Base-by-base conservation (phyloP, 2,329 filamentous ascomycete genomes). In the Exserohilum turcica region DNA sequence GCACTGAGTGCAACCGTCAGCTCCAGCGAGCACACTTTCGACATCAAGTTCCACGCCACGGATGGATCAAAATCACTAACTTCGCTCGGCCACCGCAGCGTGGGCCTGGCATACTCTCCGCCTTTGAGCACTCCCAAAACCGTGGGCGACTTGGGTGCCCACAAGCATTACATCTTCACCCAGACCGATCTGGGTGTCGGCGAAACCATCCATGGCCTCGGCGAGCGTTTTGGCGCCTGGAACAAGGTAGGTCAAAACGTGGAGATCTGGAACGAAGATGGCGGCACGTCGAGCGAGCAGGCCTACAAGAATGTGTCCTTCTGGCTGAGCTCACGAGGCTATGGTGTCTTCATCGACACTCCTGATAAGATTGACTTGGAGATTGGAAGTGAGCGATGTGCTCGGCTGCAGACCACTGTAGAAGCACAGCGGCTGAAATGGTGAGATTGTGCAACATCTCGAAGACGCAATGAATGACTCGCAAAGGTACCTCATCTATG, bases 171-270 rank as follows among this genome's bases (percentile, higher is more conserved):
- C 55, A 68, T 80, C 19, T 76, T 79, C 32, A 79, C 77, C 2
- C 77, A 79, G 48, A 76, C 75, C 6, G 78, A 78, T 16, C 64
- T 80, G 0, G 66, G 73, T 12, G 77, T 84, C 3, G 78, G 79
- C 13, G 89, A 92, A 72, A 84, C 85, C 0, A 81, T 92, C 12
- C 88, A 90, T 70, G 89, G 89, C 0, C 80, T 92, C 3, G 89
- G 89, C 1, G 89, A 92, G 74, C 80, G 89, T 12, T 92, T 92
- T 67, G 89, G 89, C 0, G 84, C 87, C 6, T 89, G 89, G 74
- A 88, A 89, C 70, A 91, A 90, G 71, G 85, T 91, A 36, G 89
- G 89, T 10, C 88, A 92, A 71, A 79, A 81, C 10, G 76, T 92
- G 7, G 79, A 83, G 50, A 80, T 92, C n/a, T 83, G 80, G 80